Evolutionary conservation across 495 filamentous ascomycete genomes (phyloP), one percentile per base, ranked within the genome.

Genomic region (Clavariopsis aquatica): DNA sequence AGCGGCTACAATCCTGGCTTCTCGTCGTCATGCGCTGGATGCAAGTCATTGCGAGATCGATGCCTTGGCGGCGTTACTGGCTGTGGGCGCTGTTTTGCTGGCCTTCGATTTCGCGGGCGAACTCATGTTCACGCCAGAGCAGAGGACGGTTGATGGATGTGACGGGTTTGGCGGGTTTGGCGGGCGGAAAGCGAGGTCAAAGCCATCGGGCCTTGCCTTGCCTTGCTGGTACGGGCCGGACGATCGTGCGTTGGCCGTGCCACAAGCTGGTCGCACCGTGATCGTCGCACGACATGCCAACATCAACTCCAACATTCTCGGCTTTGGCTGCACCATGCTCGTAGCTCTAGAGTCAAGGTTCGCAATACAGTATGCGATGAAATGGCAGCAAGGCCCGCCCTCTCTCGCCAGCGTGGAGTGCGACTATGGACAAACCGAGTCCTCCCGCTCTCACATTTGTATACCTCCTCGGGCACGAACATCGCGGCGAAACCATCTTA

Each of bases 91-190:
- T 4, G 7, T n/a, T 19, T 53, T 19, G 17, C 7, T 19, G 8
- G 23, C 23, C 28, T 15, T 26, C 51, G 5, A 29, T 27, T 31
- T 19, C 13, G 3, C 13, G 3, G 9, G 17, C 17, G 51, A 31
- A 31, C 24, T 29, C 24, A 7, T 10, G 51, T 53, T 53, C 51
- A 19, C 28, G 24, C 70, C 61, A 71, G 49, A 27, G 71, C 0
- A 78, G 78, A 6, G 6, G 38, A 17, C 12, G 9, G 38, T 43
- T 43, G 13, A 43, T 43, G 38, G 38, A 6, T 17, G 38, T 43
- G 15, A 43, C 3, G n/a, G 38, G 38, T 43, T 43, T 43, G 15
- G n/a, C 31, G 12, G 31, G 12, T 34, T 6, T 34, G 31, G 5
- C 31, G 31, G n/a, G n/a, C n/a, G n/a, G n/a, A n/a, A n/a, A n/a